Base-by-base conservation (phyloP, 805 yeast species). In the Spathaspora girioi region DNA sequence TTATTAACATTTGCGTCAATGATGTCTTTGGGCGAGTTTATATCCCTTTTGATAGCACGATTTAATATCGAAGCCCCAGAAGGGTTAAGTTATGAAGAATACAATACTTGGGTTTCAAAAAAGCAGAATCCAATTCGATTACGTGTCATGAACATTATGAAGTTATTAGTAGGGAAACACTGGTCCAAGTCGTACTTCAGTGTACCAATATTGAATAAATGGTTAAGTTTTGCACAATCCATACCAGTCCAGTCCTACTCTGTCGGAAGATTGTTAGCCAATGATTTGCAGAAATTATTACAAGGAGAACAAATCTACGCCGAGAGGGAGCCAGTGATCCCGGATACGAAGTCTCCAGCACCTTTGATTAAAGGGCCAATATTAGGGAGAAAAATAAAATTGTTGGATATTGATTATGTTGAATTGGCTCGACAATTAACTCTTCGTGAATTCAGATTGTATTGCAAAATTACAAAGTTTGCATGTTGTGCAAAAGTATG, bases 351-450 rank as follows among this genome's bases (percentile, higher is more conserved):
- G 51, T 66, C 76, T 0, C 79, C 79, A 4, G 78, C 78, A 1
- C 75, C 77, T 2, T 61, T 75, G 31, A 54, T 63, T 8, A 72
- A 72, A 54, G 66, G 68, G 1, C 65, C 69, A 12, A 60, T 70
- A 1, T 54, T 71, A 48, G 61, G 57, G n/a, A 67, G 71, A 53
- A 74, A 71, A 54, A 59, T 70, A 53, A 84, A 79, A 57, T 67
- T 86, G 29, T 66, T 81, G 52, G 94, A 88, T 48, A 79, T 89
- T 48, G 92, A 87, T 57, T 81, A 89, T 31, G 69, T 79, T 47
- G 93, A 84, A 54, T 76, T 92, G 56, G 97, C 97, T 0, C 75
- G 91, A 48, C 97, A 93, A 66, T 69, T 93, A 50, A 88, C 97
- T 0, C 65, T 89, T n/a, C 75, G 84, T 50, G 97, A 90, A 64